phyloP scores from a whole-genome alignment of 2,329 filamentous ascomycete species.

The Aspergillus oerlinghausenensis region DNA sequence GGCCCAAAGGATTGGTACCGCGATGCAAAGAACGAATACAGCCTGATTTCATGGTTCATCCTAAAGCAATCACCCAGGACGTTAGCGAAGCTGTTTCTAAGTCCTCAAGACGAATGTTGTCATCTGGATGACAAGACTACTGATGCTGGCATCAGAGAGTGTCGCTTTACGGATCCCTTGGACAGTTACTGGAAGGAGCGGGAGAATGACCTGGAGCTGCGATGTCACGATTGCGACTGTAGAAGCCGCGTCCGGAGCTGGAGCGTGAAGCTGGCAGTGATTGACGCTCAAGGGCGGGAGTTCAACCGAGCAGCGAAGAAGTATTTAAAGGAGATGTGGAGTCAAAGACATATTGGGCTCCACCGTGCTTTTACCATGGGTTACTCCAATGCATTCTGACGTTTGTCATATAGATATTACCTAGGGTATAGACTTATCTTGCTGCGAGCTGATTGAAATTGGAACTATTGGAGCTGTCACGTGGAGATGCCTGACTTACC shows the following conservation, averaged over 20 bases:
- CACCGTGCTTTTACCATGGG: conserved; percentile 19
- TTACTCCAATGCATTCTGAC: conserved; percentile 14
- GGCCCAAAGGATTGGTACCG: conserved; percentile 24
- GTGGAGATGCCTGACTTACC: neutral
- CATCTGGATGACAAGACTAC: conserved; percentile 16
- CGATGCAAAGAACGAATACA: conserved; percentile 22
- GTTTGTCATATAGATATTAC: neutral
- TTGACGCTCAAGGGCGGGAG: conserved; percentile 23
- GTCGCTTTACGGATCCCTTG: conserved; percentile 22
- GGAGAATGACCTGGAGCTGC: conserved; percentile 19
- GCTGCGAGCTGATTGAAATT: neutral
- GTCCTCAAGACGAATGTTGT: conserved; percentile 23
- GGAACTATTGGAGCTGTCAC: neutral
- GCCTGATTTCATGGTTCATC: conserved; percentile 26
- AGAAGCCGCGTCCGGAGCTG: conserved; percentile 23
- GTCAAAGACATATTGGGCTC: conserved; percentile 21
- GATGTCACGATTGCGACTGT: conserved; percentile 23
- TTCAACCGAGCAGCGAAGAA: conserved; percentile 22
- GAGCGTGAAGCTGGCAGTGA: conserved; percentile 25
- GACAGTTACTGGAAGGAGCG: conserved; percentile 27
- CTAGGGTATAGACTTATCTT: neutral
- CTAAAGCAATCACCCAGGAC: conserved; percentile 21
- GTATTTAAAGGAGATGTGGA: conserved; percentile 27
- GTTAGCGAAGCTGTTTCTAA: conserved; percentile 23
- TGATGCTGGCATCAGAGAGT: conserved; percentile 10